Evolutionary conservation across 192 early-diverging fungal genomes (phyloP), one percentile per base, ranked within the genome.

Genomic region (Rhizoclosmatium sp.): DNA sequence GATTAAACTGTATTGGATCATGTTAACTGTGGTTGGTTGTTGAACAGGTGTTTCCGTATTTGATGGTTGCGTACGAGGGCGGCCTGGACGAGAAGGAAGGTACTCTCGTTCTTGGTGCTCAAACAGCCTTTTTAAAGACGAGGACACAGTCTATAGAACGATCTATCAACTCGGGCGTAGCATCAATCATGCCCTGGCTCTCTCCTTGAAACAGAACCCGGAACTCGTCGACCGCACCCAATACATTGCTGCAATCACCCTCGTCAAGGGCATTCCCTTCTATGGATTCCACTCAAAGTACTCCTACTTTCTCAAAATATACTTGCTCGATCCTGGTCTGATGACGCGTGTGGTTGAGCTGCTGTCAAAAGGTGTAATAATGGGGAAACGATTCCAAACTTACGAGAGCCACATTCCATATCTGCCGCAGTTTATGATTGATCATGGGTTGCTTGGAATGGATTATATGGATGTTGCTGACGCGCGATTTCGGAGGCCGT

Each of bases 361-460:
- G 58, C 85, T 98, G 73, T 80, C 88, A 23, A 86, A 85, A 39
- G 95, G 95, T 2, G 92, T 89, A 2, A 87, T 96, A 3, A 89
- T 96, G 90, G 89, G 88, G 4, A 87, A 82, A 0, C 59, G 65
- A 7, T 92, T 93, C 68, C 88, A 95, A n/a, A 87, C 92, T 2
- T 92, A 90, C 76, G 96, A 95, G 81, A 84, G 93, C 7, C 96
- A 98, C 81, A 80, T 98, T 47, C 89, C 94, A 0, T 96, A 93
- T 73, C 81, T 89, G 2, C 80, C 94, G 19, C 96, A 98, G 86
- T 96, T 96, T 74, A 84, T 95, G 66, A 87, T 96, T 65, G 95
- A 98, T 71, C 92, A 92, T 77, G 95, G 95, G 62, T 81, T 98
- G 19, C 93, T 92, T 71, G 95, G 95, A 1, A 95, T 96, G 93